A percentile compares a stretch with the other conserved stretches of the same genome.
phyloP scores from a whole-genome alignment of 768 basidiomycete genomes.

The Suillus brevipes region DNA sequence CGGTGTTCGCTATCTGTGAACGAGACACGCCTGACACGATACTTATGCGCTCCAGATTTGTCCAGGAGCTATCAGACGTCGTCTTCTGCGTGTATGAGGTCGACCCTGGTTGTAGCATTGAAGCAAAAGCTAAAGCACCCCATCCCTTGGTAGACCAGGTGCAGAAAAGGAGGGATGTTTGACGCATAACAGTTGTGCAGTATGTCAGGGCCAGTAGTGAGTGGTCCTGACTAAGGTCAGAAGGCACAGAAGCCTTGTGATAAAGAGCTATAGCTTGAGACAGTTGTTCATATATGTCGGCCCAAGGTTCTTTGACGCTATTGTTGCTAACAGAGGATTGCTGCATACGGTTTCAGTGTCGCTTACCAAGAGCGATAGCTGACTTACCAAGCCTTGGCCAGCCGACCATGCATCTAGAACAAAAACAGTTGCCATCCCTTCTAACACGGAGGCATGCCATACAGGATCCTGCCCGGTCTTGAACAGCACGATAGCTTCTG shows the following conservation, averaged over 20 bases:
- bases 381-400: slow-evolving; percentile 68
- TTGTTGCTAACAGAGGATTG: slow-evolving; percentile 49
- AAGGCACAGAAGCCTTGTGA: slow-evolving; percentile 51
- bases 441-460: slow-evolving; percentile 89
- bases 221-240: slow-evolving; percentile 54
- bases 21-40: slow-evolving; percentile 70
- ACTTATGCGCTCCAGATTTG: slow-evolving; percentile 64
- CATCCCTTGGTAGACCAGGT: slow-evolving; percentile 88
- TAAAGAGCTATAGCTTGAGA: slow-evolving; percentile 64
- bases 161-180: slow-evolving; percentile 71
- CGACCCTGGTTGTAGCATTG: slow-evolving; percentile 68
- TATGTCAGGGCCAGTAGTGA: slow-evolving; percentile 70
- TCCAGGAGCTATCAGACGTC: slow-evolving; percentile 48
- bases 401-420: slow-evolving; percentile 84
- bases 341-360: slow-evolving; percentile 37
- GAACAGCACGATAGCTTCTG: slow-evolving; percentile 79
- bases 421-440: slow-evolving; percentile 78
- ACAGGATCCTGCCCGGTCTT: slow-evolving; percentile 72
- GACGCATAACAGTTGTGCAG: slow-evolving; percentile 65
- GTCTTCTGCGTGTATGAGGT: slow-evolving; percentile 62
- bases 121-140: slow-evolving; percentile 74
- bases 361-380: slow-evolving; percentile 8
- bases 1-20: slow-evolving; percentile 58
- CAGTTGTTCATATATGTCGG: slow-evolving; percentile 72
- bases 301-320: slow-evolving; percentile 65